Conservation (phyloP, 2,329 filamentous ascomycete genomes). For the Alternaria conjuncta region DNA sequence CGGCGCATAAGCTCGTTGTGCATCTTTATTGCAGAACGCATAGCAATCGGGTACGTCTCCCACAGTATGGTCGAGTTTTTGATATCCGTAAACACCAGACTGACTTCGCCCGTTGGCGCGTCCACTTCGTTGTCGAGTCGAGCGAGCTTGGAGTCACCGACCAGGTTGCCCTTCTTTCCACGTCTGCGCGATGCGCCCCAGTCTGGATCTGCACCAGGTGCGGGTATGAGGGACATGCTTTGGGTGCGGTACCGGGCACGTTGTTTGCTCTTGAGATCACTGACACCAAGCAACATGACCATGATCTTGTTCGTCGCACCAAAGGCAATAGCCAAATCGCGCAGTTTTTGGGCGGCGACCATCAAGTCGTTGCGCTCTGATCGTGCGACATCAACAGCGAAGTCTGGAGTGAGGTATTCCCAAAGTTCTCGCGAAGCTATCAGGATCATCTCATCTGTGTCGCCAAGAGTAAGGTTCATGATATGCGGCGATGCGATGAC, state of each 20-base stretch:
- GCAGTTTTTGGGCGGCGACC: conserved; percentile 91
- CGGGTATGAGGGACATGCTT: conserved; percentile 82
- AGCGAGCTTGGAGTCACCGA: conserved; percentile 84
- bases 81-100: conserved; percentile 98
- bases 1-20: conserved; percentile 97
- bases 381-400: conserved; percentile 89
- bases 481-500: conserved; percentile 91
- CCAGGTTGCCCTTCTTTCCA: conserved; percentile 65
- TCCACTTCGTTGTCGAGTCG: conserved; percentile 89
- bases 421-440: conserved; percentile 92
- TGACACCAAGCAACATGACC: conserved; percentile 97
- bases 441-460: conserved; percentile 92
- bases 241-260: conserved; percentile 76
- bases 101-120: conserved; percentile 86
- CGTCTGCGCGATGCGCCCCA: conserved; percentile 66
- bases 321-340: conserved; percentile 94
- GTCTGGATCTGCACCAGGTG: conserved; percentile 73
- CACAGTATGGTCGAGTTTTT: conserved; percentile 96
- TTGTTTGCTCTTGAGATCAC: conserved; percentile 86
- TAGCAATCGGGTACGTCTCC: conserved; percentile 93
- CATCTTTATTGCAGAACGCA: conserved; percentile 95
- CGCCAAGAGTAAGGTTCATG: conserved; percentile 76
- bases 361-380: conserved; percentile 89
- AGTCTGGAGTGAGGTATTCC: conserved; percentile 89
- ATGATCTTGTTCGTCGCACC: conserved; percentile 94